phyloP scores from a whole-genome alignment of 495 filamentous ascomycete genomes.

The Daldinia vernicosa region DNA sequence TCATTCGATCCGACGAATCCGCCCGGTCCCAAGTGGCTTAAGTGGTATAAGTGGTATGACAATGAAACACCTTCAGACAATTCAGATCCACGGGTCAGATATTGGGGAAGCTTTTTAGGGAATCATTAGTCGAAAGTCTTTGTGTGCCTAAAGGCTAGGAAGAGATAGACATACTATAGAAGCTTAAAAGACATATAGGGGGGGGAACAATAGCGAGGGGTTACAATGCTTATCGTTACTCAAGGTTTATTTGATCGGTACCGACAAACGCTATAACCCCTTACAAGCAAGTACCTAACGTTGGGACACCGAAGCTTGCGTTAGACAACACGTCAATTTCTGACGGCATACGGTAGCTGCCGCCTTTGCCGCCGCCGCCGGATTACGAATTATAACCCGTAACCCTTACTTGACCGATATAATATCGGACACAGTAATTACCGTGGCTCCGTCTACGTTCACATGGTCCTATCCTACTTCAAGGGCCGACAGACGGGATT shows the following conservation, averaged over 20 bases:
- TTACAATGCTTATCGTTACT: slow-evolving; percentile 18
- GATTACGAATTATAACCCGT: not conserved
- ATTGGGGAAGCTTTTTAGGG: slow-evolving; percentile 10
- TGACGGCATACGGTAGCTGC: slow-evolving; percentile 3
- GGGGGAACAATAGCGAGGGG: not conserved
- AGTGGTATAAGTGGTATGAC: slow-evolving; percentile 20
- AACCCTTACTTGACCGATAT: not conserved
- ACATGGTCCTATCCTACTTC: not conserved
- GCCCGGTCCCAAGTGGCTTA: not conserved
- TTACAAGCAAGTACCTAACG: not conserved
- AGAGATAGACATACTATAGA: not conserved
- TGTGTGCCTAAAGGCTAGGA: not conserved
- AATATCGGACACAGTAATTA: slow-evolving; percentile 14
- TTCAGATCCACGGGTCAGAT: not conserved
- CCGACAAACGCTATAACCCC: slow-evolving; percentile 7
- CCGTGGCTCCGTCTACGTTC: slow-evolving; percentile 21
- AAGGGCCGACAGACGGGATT: not conserved
- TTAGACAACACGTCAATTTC: slow-evolving; percentile 30
- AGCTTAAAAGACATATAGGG: not conserved
- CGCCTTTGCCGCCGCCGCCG: not conserved
- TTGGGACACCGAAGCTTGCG: slow-evolving; percentile 22
- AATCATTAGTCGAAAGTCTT: slow-evolving; percentile 14
- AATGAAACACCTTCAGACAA: slow-evolving; percentile 20
- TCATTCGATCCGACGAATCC: slow-evolving; percentile 19
- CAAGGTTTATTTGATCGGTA: slow-evolving; percentile 17